Conservation (phyloP, 805 yeast genomes). For the Nakazawaea populi region DNA sequence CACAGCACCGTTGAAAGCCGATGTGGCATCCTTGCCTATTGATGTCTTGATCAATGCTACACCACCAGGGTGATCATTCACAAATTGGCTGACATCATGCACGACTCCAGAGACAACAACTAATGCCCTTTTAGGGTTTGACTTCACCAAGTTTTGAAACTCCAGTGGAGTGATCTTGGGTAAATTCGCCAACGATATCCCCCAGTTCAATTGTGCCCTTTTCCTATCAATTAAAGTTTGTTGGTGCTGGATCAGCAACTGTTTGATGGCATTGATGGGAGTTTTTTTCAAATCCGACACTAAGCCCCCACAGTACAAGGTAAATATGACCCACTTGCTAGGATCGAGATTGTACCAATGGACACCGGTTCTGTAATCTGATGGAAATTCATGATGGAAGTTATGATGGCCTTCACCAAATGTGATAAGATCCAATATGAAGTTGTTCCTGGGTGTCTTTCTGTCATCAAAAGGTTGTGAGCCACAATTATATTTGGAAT, state of each 20-base stretch:
- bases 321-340: conserved; percentile 67
- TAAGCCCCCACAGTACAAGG: conserved; percentile 45
- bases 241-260: conserved; percentile 72
- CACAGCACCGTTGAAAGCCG: conserved; percentile 93
- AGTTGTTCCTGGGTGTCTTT: conserved; percentile 68
- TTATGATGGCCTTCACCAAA: conserved; percentile 91
- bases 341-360: conserved; percentile 81
- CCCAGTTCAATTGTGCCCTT: conserved; percentile 83
- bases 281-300: conserved; percentile 53
- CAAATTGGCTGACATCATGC: conserved; percentile 88
- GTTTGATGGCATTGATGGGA: conserved; percentile 57
- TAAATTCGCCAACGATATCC: conserved; percentile 82
- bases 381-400: conserved; percentile 93
- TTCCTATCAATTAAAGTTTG: conserved; percentile 76
- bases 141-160: conserved; percentile 32
- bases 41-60: conserved; percentile 69
- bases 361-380: conserved; percentile 76
- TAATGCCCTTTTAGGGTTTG: conserved; percentile 36
- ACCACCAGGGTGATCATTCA: conserved; percentile 94
- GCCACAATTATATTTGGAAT: conserved; percentile 44
- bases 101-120: conserved; percentile 87
- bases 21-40: conserved; percentile 89
- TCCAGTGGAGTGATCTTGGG: conserved; percentile 56
- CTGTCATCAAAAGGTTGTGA: conserved; percentile 69
- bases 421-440: conserved; percentile 57